Base-by-base conservation (phyloP, 2,329 filamentous ascomycete species). In the Cordyceps farinosa region DNA sequence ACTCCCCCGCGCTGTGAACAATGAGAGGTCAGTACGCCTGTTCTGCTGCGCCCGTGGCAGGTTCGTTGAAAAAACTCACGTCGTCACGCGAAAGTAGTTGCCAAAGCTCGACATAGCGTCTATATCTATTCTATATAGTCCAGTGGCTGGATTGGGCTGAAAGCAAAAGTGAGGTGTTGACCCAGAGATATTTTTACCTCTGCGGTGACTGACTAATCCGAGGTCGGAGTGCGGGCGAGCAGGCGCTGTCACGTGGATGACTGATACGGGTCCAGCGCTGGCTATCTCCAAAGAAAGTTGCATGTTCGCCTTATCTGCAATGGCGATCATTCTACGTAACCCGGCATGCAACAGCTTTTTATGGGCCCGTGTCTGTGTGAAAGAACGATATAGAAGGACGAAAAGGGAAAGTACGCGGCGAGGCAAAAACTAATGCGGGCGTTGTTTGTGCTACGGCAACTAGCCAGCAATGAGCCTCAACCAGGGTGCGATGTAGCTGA, bases 101-200 rank as follows among this genome's bases (percentile, higher is more conserved):
- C 92, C 91, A 77, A 94, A 96, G 62, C 90, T 94, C 70, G 91
- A 96, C 90, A 93, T 93, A 63, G 65, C 17, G 15, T 45, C 55
- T 38, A 55, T 65, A 60, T 64, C 63, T 63, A 34, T 65, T 64
- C n/a, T 57, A 5, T 47, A 22, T 34, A 47, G n/a, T 55, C 36
- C 9, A 55, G 52, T 9, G 15, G n/a, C 22, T 30, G 36, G 30
- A 54, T 42, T 54, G 27, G 36, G 36, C 42, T n/a, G 27, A 54
- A 54, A 54, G 52, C 52, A 54, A 54, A 54, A 6, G 52, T 36
- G 52, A 30, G 29, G 22, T 32, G 48, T 60, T 63, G 60, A 30
- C 45, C 34, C 51, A 27, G 52, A 32, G 36, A 54, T 42, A 42
- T 54, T 54, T 54, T n/a, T 29, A 54, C 52, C 15, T 54, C 15